phyloP scores from a whole-genome alignment of 371 early-diverging fungal genomes.

The Syncephalastrum monosporum region DNA sequence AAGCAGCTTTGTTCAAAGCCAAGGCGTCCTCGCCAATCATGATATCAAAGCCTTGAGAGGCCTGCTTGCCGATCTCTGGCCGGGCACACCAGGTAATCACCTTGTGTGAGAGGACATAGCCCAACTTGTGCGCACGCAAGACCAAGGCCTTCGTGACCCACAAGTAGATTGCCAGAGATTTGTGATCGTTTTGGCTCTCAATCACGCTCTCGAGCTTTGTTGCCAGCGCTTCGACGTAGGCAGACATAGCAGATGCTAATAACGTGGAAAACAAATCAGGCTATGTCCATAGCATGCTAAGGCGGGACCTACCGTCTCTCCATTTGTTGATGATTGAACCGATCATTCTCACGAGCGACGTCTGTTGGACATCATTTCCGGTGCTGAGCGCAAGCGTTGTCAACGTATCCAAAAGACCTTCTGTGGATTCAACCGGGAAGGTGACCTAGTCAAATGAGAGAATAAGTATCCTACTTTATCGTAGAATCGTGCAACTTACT shows the following conservation, averaged over 20 bases:
- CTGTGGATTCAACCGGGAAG: conserved; percentile 52
- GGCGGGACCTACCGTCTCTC: conserved; percentile 40
- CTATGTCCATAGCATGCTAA: neutral
- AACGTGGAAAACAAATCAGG: neutral
- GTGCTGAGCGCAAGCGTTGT: conserved; percentile 46
- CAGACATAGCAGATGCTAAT: conserved; percentile 29
- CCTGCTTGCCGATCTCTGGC: conserved; percentile 42
- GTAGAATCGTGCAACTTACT: conserved; percentile 26
- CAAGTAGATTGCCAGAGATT: conserved; percentile 28
- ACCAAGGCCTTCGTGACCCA: conserved; percentile 68
- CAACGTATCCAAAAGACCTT: conserved; percentile 47
- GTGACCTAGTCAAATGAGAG: conserved; percentile 20
- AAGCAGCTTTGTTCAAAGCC: conserved; percentile 68
- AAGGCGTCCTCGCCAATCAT: conserved; percentile 69
- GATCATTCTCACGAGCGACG: conserved; percentile 47
- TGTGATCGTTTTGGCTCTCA: conserved; percentile 13
- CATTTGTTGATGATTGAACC: conserved; percentile 66
- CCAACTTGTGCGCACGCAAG: conserved; percentile 47
- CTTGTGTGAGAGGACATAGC: conserved; percentile 58
- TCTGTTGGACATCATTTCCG: conserved; percentile 31
- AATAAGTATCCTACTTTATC: neutral
- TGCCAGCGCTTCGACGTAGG: conserved; percentile 31
- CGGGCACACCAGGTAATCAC: conserved; percentile 56
- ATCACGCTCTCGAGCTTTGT: conserved; percentile 22
- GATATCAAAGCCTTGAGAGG: conserved; percentile 67